A percentile compares a stretch with the other conserved stretches of the same genome.
These are phyloP conservation scores for Aspergillus pseudotamarii DNA, from an alignment of 2,329 filamentous ascomycete genomes.

Conservation along the genomic window DNA sequence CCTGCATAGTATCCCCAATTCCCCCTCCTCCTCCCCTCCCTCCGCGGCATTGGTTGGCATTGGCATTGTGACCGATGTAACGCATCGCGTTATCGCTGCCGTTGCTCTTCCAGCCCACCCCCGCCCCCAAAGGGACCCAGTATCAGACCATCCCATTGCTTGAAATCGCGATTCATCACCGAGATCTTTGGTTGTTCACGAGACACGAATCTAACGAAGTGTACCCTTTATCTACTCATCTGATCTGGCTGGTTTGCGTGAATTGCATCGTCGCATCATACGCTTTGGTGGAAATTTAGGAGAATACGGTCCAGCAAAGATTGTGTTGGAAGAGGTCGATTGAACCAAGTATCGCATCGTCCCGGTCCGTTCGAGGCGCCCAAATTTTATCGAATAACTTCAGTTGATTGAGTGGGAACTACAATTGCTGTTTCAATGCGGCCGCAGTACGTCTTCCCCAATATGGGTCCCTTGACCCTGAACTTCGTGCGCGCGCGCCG, in stretches of 20 bases:
- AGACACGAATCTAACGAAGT: not conserved
- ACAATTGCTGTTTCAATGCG: conserved; percentile 32
- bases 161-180: not conserved
- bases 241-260: not conserved
- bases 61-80: conserved; percentile 27
- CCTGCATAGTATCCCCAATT: not conserved
- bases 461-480: not conserved
- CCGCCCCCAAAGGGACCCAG: conserved; percentile 15
- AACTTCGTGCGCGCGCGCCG: conserved; percentile 8
- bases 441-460: conserved; percentile 37
- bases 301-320: not conserved
- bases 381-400: not conserved
- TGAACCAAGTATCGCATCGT: not conserved
- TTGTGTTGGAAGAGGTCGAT: not conserved
- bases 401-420: not conserved
- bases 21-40: conserved; percentile 1
- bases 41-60: conserved; percentile 17
- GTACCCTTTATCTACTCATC: not conserved
- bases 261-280: not conserved
- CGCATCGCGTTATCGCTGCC: conserved; percentile 25
- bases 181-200: not conserved
- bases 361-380: not conserved
- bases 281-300: not conserved
- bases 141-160: conserved; percentile 15
- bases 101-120: conserved; percentile 24